These are phyloP conservation scores for Paecilomyces variotii DNA, from an alignment of 2,329 filamentous ascomycete species.

Conservation along the genomic window DNA sequence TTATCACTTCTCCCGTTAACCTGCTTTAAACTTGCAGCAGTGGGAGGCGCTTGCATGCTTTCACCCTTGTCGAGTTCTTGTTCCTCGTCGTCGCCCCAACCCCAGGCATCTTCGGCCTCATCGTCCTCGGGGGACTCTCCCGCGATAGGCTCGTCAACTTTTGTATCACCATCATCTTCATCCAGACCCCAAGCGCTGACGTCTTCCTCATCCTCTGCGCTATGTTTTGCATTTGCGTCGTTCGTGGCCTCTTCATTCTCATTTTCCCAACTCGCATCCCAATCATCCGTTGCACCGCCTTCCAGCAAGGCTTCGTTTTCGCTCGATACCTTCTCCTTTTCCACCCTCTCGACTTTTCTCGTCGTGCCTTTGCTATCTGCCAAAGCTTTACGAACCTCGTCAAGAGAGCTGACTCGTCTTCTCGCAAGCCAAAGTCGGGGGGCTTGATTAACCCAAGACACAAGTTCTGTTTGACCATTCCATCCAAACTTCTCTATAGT, in stretches of 20 bases:
- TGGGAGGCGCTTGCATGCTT: slow-evolving; percentile 8
- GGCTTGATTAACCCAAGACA: slow-evolving; percentile 72
- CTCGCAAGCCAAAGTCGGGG: slow-evolving; percentile 80
- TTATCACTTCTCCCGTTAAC: slow-evolving; percentile 12
- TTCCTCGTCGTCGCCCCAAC: slow-evolving; percentile 65
- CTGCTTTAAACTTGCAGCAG: slow-evolving; percentile 13
- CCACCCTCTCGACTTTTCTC: slow-evolving; percentile 70
- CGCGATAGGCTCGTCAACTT: slow-evolving; percentile 10
- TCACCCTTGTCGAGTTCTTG: slow-evolving; percentile 23
- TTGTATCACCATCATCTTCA: slow-evolving; percentile 26
- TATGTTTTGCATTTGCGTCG: slow-evolving; percentile 8
- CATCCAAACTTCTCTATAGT: slow-evolving; percentile 57
- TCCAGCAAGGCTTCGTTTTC: slow-evolving; percentile 59
- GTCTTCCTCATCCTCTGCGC: slow-evolving; percentile 33
- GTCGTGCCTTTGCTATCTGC: slow-evolving; percentile 58
- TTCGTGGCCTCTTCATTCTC: slow-evolving; percentile 43
- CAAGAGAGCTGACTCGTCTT: slow-evolving; percentile 70
- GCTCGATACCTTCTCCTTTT: slow-evolving; percentile 69
- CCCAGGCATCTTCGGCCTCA: slow-evolving; percentile 62
- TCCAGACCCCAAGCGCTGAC: slow-evolving; percentile 46
- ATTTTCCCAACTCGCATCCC: slow-evolving; percentile 75
- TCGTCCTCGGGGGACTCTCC: slow-evolving; percentile 20
- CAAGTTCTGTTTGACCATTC: slow-evolving; percentile 53
- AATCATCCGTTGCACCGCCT: slow-evolving; percentile 51
- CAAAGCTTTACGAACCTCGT: slow-evolving; percentile 63